Evolutionary conservation across 257 asterid species (phyloP), one percentile per base, ranked within the genome.

Genomic region (Solanum chaucha): DNA sequence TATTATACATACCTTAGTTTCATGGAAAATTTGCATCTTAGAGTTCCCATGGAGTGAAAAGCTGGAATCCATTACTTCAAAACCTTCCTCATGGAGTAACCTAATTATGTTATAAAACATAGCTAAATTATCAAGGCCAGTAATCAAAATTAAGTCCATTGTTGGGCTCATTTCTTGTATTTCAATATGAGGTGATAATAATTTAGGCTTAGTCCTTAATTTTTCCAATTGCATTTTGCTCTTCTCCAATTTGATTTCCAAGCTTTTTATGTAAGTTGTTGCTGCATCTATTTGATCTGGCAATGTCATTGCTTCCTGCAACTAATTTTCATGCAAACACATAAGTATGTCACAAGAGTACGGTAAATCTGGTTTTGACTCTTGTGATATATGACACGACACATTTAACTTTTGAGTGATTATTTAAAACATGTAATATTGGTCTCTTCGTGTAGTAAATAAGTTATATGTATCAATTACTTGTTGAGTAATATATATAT

Each of bases 81-180:
- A 80, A 67, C 94, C 92, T 77, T 91, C 86, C 46, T 88, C 87
- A 82, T 84, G 82, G 61, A 89, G 86, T 51, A 87, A 81, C 5
- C 87, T 34, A 55, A 94, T 84, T 24, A 92, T 90, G 58, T 80
- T 81, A 26, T 84, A 86, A 87, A 94, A 94, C 71, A 10, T 40
- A 19, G 91, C 55, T 10, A 82, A 81, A 35, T 89, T 90, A 8
- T 83, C 75, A 20, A 92, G 88, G 64, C 92, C 92, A 48, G 26
- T 90, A 1, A 92, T 85, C 68, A 89, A 41, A 55, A 92, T 41
- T 22, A 89, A 89, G 84, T 88, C 88, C 84, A 90, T 81, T 71
- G 86, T 67, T 28, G 90, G 91, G 3, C 91, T 93, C 91, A 94
- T 88, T 19, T 93, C 90, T 4, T 90, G 95, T 86, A 93, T 68